A percentile compares a stretch with the other conserved stretches of the same genome.
Conservation (phyloP, 257 asterid species). For the Capsicum chinense region DNA sequence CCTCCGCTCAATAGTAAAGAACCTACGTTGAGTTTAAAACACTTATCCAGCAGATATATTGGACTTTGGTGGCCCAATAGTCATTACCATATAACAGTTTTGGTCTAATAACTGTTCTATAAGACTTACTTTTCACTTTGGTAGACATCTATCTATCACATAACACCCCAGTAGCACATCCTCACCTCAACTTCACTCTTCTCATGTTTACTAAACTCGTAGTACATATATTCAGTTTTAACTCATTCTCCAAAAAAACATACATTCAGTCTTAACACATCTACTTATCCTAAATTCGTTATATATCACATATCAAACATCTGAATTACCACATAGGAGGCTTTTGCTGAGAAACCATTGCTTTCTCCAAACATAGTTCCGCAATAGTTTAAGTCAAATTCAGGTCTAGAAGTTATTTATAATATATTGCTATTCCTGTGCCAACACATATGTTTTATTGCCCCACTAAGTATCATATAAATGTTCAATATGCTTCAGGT, state of each 20-base stretch:
- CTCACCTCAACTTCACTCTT: not conserved
- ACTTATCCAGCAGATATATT: too few species aligned
- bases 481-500: not conserved
- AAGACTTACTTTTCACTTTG: not conserved
- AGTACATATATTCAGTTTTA: not conserved
- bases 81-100: not conserved
- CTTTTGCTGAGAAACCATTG: not conserved
- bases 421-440: not conserved
- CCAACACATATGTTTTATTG: not conserved
- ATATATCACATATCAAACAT: not conserved
- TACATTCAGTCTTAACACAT: not conserved
- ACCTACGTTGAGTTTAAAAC: not conserved
- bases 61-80: too few species aligned
- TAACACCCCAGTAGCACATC: not conserved
- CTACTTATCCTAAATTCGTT: not conserved
- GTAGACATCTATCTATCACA: not conserved
- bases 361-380: slow-evolving; percentile 4
- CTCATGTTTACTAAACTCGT: not conserved
- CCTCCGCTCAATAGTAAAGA: not conserved
- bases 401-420: not conserved
- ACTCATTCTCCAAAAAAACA: too few species aligned
- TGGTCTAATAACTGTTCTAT: not conserved
- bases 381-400: not conserved
- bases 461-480: not conserved
- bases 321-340: not conserved